These are phyloP conservation scores for Sphaerobolus stellatus DNA, from an alignment of 1,284 basidiomycete species.

Conservation along the genomic window DNA sequence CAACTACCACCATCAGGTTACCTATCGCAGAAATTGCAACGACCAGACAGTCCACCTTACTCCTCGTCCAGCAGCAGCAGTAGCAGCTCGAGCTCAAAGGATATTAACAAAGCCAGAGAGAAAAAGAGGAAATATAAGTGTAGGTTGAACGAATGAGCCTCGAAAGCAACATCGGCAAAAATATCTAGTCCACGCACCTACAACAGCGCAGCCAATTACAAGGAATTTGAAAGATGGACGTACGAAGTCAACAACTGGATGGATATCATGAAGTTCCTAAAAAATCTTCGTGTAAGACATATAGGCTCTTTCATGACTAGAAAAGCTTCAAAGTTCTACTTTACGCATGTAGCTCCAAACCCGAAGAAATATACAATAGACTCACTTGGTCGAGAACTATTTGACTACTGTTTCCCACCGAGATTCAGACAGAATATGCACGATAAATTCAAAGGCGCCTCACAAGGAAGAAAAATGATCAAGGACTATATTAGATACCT, in stretches of 20 bases:
- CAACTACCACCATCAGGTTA: no score
- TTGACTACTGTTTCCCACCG: slow-evolving; percentile 45
- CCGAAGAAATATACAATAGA: slow-evolving; percentile 21
- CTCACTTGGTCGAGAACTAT: slow-evolving; percentile 37
- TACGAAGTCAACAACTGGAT: not conserved
- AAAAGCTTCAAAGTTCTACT: slow-evolving; percentile 41
- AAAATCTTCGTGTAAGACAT: not conserved
- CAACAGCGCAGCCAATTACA: not conserved
- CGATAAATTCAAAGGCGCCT: slow-evolving; percentile 13
- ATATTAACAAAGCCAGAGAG: no score
- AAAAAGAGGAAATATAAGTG: no score
- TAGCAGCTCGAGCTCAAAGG: no score
- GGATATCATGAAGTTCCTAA: not conserved
- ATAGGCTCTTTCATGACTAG: slow-evolving; percentile 27
- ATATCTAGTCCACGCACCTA: not conserved
- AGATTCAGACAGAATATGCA: slow-evolving; percentile 30
- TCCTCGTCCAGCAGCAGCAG: no score
- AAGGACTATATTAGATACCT: not conserved
- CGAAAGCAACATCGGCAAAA: no score
- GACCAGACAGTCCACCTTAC: no score
- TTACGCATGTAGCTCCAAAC: slow-evolving; percentile 29
- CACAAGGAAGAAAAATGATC: slow-evolving; percentile 16
- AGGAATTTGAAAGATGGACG: not conserved
- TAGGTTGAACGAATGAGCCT: no score
- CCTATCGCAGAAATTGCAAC: no score